These are phyloP conservation scores for Coniochaeta sp. DNA, from an alignment of 2,329 filamentous ascomycete genomes.

Conservation along the genomic window DNA sequence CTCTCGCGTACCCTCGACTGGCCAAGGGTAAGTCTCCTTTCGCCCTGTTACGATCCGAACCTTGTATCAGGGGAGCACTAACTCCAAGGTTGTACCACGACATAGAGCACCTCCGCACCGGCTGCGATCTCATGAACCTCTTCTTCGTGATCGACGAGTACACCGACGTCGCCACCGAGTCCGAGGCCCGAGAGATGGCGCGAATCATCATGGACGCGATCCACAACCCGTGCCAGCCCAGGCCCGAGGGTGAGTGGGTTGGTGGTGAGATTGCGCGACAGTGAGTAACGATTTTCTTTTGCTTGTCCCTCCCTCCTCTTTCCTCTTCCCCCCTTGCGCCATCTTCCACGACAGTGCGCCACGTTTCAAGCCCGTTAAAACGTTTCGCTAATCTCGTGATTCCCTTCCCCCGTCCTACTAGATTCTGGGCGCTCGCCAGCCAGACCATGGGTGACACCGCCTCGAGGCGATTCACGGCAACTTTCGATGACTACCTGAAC, in stretches of 20 bases:
- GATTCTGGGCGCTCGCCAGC: slow-evolving; percentile 16
- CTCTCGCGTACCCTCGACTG: slow-evolving; percentile 8
- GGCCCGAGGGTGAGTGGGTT: slow-evolving; percentile 12
- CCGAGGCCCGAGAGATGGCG: slow-evolving; percentile 7
- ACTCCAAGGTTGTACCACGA: neutral
- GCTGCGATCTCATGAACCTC: slow-evolving; percentile 19
- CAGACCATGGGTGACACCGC: slow-evolving; percentile 12
- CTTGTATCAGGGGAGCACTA: neutral
- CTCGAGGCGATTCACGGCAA: slow-evolving; percentile 15
- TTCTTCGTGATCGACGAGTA: slow-evolving; percentile 19
- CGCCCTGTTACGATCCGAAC: neutral
- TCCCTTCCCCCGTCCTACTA: no score
- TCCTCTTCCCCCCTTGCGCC: no score
- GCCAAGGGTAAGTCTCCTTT: slow-evolving; percentile 7
- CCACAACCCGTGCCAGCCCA: slow-evolving; percentile 9
- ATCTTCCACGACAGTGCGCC: neutral
- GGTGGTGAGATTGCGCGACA: slow-evolving; percentile 15
- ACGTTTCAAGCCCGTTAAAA: neutral
- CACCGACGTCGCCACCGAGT: slow-evolving; percentile 10
- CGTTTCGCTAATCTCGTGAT: neutral
- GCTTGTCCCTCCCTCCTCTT: no score
- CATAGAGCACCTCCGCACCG: slow-evolving; percentile 9
- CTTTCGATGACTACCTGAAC: slow-evolving; percentile 16
- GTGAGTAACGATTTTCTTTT: slow-evolving; percentile 9
- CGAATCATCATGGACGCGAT: slow-evolving; percentile 14